Percentiles rank a stretch among this genome's conserved stretches.
Conservation (phyloP, 495 filamentous ascomycete genomes). For the Penicillium bialowiezense region DNA sequence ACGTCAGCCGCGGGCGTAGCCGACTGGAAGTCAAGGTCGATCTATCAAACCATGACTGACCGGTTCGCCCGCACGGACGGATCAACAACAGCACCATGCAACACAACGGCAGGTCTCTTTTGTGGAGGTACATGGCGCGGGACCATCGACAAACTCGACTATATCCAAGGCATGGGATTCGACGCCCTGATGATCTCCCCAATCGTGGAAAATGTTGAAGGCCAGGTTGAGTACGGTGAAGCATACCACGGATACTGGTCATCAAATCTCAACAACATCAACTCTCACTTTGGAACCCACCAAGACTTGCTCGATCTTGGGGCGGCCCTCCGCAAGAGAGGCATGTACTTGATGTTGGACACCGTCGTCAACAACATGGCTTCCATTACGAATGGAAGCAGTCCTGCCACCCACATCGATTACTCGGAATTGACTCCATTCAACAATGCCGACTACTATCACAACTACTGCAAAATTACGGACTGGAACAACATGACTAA, state of each 20-base stretch:
- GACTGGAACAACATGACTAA: slow-evolving; percentile 58
- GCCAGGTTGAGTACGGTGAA: slow-evolving; percentile 44
- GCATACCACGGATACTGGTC: slow-evolving; percentile 79
- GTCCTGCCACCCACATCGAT: slow-evolving; percentile 59
- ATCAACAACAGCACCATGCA: slow-evolving; percentile 49
- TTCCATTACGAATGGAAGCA: slow-evolving; percentile 35
- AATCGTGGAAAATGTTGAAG: slow-evolving; percentile 60
- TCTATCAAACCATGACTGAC: slow-evolving; percentile 77
- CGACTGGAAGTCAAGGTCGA: slow-evolving; percentile 58
- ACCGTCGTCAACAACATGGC: slow-evolving; percentile 78
- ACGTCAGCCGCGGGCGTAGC: slow-evolving; percentile 20
- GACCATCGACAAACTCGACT: slow-evolving; percentile 56
- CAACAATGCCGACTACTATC: slow-evolving; percentile 60
- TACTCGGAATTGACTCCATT: slow-evolving; percentile 63
- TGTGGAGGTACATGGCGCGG: slow-evolving; percentile 78
- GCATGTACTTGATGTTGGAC: slow-evolving; percentile 75
- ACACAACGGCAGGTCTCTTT: slow-evolving; percentile 47
- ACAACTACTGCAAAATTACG: slow-evolving; percentile 59
- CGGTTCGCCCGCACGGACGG: slow-evolving; percentile 68
- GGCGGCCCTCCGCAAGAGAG: slow-evolving; percentile 55
- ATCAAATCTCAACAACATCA: slow-evolving; percentile 61
- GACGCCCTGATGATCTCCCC: slow-evolving; percentile 83
- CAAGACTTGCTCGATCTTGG: slow-evolving; percentile 64
- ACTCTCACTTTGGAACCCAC: slow-evolving; percentile 62
- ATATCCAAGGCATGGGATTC: slow-evolving; percentile 75